Evolutionary conservation across 169 alveolate species (phyloP), one percentile per base, ranked within the genome.

Genomic region (Plasmodium knowlesi): DNA sequence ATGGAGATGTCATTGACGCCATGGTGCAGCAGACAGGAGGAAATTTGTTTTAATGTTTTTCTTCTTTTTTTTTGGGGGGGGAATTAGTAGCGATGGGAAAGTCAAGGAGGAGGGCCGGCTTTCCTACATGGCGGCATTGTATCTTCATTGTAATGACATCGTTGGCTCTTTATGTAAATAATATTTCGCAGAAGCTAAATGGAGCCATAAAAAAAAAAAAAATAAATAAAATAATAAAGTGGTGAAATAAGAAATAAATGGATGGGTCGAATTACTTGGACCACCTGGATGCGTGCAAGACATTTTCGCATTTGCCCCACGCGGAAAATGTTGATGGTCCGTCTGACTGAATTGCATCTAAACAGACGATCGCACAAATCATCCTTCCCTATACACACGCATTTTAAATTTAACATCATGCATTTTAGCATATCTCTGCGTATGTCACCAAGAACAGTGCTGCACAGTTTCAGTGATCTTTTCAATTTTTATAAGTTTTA

Each of bases 11-110:
- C 93, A 98, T 99, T 50, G 99, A 99, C 91, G 99, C 99, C n/a
- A 99, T 99, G 99, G 99, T 99, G 22, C 99, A 98, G 81, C 99
- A 99, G 93, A 98, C 99, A 28, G 99, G 99, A 28, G 99, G 99
- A 4, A 53, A 84, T 53, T 46, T 43, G 2, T 43, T 43, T 12
- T 43, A 72, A 25, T 83, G 67, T 37, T 34, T 83, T 83, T 83
- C 34, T 83, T 83, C 22, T 82, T 82, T 82, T 61, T 76, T 32
- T 76, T 76, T 25, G 2, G 32, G 0, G n/a, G n/a, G 39, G 39
- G 39, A 39, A 9, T 76, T 32, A 32, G 30, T 32, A 76, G 19
- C 39, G 39, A 39, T 32, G 19, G 53, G 53, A 76, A 76, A 39
- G 28, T 30, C 37, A 22, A 57, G 30, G 73, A 16, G 4, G 30